Evolutionary conservation across 2,329 filamentous ascomycete genomes (phyloP).

Genomic region (Talaromyces funiculosus): DNA sequence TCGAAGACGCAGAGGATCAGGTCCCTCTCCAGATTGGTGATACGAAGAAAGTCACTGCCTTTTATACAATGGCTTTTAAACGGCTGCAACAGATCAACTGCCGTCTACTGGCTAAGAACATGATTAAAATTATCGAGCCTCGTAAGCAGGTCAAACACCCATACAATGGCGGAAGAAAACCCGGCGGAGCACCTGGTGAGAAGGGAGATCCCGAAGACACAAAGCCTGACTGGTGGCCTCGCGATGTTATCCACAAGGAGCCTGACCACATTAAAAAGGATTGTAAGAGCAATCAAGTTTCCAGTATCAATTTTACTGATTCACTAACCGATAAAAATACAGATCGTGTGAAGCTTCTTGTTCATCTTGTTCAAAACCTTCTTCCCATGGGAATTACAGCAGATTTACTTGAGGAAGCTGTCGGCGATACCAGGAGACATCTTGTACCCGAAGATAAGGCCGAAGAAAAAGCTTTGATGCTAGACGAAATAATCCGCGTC

Average conservation of each 20-base stretch:
- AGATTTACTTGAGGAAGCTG: slow-evolving; percentile 37
- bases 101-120: slow-evolving; percentile 41
- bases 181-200: slow-evolving; percentile 31
- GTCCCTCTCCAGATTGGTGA: slow-evolving; percentile 36
- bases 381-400: slow-evolving; percentile 30
- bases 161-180: slow-evolving; percentile 42
- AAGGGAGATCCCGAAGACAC: slow-evolving; percentile 40
- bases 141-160: slow-evolving; percentile 45
- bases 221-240: slow-evolving; percentile 43
- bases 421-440: slow-evolving; percentile 35
- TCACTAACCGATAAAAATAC: not conserved
- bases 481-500: slow-evolving; percentile 39
- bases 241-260: slow-evolving; percentile 43
- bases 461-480: slow-evolving; percentile 23
- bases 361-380: slow-evolving; percentile 38
- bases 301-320: not conserved
- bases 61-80: slow-evolving; percentile 38
- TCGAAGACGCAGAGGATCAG: slow-evolving; percentile 24
- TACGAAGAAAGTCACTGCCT: slow-evolving; percentile 31
- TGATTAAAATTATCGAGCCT: slow-evolving; percentile 44
- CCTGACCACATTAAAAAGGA: slow-evolving; percentile 45
- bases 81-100: slow-evolving; percentile 44
- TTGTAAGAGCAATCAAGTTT: slow-evolving; percentile 27
- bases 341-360: slow-evolving; percentile 25
- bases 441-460: slow-evolving; percentile 29